Evolutionary conservation across 1,139 yeast genomes (phyloP).

Genomic region (Starmera stellimalicola): DNA sequence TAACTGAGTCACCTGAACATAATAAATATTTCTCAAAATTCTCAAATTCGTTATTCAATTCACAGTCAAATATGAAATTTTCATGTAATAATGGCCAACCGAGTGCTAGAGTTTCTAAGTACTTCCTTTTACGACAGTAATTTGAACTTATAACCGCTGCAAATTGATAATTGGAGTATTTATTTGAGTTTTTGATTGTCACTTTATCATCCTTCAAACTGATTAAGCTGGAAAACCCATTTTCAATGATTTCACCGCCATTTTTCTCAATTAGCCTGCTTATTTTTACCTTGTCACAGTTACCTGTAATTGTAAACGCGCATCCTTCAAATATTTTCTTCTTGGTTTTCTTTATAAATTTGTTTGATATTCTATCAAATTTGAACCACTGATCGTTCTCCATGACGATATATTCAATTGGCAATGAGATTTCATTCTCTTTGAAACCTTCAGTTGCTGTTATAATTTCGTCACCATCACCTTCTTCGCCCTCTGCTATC

Average conservation of each 20-base stretch:
- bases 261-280: constrained; percentile 30
- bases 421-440: constrained; percentile 5
- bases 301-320: constrained; percentile 34
- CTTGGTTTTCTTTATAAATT: neutral
- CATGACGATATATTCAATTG: constrained; percentile 7
- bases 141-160: constrained; percentile 57
- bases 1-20: constrained; percentile 53
- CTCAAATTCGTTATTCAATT: constrained; percentile 22
- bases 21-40: constrained; percentile 50
- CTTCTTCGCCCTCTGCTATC: too few species aligned
- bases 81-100: constrained; percentile 84
- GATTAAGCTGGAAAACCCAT: constrained; percentile 31
- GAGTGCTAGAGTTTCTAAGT: constrained; percentile 72
- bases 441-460: neutral
- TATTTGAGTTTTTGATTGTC: constrained; percentile 6
- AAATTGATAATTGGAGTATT: constrained; percentile 27
- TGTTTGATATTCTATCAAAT: neutral
- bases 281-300: constrained; percentile 29
- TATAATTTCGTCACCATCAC: too few species aligned
- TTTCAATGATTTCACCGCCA: constrained; percentile 47
- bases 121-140: constrained; percentile 61
- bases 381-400: constrained; percentile 6
- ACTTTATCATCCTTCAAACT: constrained; percentile 2
- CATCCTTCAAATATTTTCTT: constrained; percentile 27
- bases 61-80: constrained; percentile 48